These are phyloP conservation scores for Metarhizium anisopliae DNA, from an alignment of 2,329 filamentous ascomycete genomes.

Conservation along the genomic window DNA sequence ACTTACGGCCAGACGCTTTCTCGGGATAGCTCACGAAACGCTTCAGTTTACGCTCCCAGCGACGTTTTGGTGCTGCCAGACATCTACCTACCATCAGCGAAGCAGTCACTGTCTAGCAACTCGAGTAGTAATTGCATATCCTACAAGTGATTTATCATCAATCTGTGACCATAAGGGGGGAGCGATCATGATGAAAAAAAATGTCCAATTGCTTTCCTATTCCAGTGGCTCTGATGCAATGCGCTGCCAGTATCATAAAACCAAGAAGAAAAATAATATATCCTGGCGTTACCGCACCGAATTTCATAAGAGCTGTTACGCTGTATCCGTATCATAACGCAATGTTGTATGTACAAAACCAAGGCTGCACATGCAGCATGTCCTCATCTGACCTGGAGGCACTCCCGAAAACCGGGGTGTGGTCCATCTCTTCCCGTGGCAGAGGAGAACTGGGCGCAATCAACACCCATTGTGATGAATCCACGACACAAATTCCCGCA, in stretches of 20 bases:
- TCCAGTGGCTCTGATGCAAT: background rate
- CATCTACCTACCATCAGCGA: too few relatives aligned
- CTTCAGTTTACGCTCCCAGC: too few relatives aligned
- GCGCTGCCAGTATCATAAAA: background rate
- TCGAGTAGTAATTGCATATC: too few relatives aligned
- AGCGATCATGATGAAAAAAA: background rate
- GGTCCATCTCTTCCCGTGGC: background rate
- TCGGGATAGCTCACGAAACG: too few relatives aligned
- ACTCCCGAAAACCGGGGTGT: background rate
- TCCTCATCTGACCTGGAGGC: background rate
- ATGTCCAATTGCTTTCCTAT: background rate
- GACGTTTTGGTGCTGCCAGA: too few relatives aligned
- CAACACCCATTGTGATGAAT: background rate
- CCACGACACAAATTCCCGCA: background rate
- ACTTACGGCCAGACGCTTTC: too few relatives aligned
- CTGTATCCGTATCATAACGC: conserved; percentile 1
- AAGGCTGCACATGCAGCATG: background rate
- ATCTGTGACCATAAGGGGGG: too few relatives aligned
- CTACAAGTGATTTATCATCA: too few relatives aligned
- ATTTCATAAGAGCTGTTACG: background rate
- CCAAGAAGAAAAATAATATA: background rate
- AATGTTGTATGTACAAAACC: conserved; percentile 1
- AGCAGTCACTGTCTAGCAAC: too few relatives aligned
- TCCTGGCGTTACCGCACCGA: background rate
- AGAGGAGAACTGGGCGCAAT: background rate